These are phyloP conservation scores for Solanum sitiens DNA, from an alignment of 257 asterid species.

Conservation along the genomic window DNA sequence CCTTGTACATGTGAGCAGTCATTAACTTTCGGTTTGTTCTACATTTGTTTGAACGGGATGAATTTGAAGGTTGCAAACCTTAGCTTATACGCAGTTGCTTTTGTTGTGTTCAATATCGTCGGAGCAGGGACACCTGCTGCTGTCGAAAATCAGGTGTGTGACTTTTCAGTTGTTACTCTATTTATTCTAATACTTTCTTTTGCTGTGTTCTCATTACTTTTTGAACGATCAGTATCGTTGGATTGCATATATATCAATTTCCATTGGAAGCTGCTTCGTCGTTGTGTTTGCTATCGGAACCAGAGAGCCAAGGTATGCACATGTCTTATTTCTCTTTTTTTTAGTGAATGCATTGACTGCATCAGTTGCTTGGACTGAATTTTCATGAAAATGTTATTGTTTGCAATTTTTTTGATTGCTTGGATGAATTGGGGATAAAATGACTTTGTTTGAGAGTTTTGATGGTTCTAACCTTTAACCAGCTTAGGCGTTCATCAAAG, in stretches of 20 bases:
- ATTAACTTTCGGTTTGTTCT: neutral
- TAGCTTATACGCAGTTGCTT: slow-evolving; percentile 75
- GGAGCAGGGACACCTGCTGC: slow-evolving; percentile 27
- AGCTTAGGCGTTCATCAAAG: neutral
- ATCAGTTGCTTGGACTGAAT: neutral
- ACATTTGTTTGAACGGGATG: neutral
- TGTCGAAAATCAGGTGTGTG: slow-evolving; percentile 62
- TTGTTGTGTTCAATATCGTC: slow-evolving; percentile 43
- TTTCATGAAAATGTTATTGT: neutral
- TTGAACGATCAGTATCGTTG: slow-evolving; percentile 61
- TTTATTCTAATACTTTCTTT: neutral
- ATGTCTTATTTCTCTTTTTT: slow-evolving; percentile 1
- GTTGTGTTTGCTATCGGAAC: slow-evolving; percentile 67
- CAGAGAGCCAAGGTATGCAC: slow-evolving; percentile 70
- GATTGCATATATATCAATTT: slow-evolving; percentile 75
- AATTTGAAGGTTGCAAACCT: slow-evolving; percentile 74
- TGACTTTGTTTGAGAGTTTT: neutral
- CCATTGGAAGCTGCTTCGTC: slow-evolving; percentile 74
- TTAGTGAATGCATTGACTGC: neutral
- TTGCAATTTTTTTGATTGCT: neutral
- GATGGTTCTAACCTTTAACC: neutral
- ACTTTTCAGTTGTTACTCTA: neutral
- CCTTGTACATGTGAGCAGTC: neutral
- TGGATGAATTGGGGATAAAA: neutral
- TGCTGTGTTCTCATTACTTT: slow-evolving; percentile 3